Base-by-base conservation (phyloP, 352 stramenopile genomes). In the Pythium aristosporum region DNA sequence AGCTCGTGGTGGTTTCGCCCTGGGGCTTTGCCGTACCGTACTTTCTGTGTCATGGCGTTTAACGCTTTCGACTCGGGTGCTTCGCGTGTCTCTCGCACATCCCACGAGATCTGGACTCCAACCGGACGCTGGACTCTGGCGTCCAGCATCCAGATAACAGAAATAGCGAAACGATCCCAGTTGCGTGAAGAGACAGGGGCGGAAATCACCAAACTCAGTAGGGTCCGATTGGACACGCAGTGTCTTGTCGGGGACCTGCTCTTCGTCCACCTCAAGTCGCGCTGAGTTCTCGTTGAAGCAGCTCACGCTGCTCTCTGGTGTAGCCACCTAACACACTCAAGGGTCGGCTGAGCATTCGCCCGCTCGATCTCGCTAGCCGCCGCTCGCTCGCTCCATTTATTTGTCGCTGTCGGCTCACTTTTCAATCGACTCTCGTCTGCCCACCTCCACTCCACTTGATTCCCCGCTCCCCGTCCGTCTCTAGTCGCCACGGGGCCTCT, bases 1-100 rank as follows among this genome's bases (percentile, higher is more conserved):
- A 13, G 8, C 13, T 42, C 13, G 8, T 42, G 36, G 36, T 8
- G 8, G 8, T 13, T 15, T 42, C 36, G 8, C 5, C 37, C 5
- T 43, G 37, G 2, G 11, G 37, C 37, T 43, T 43, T 43, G 11
- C 16, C 16, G 12, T 43, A 43, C 21, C 3, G 44, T 28, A 51
- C 44, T 12, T 28, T 51, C 44, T 51, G 44, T 50, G 44, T 51
- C 37, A 43, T 18, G 11, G 3, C 37, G 37, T 43, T 43, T n/a
- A 43, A 43, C 16, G 37, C 12, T 13, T 13, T 51, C 44, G 20
- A 13, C 44, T 51, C 20, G 4, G 20, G 20, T 8, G 8, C 18
- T 13, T 18, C 47, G 7, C 11, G 37, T 13, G 47, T 53, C 47
- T 53, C 47, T 53, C n/a, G 47, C 47, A n/a, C n/a, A 43, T 43